Conservation (phyloP, 1,284 basidiomycete genomes). For the Apiotrichum brassicae region DNA sequence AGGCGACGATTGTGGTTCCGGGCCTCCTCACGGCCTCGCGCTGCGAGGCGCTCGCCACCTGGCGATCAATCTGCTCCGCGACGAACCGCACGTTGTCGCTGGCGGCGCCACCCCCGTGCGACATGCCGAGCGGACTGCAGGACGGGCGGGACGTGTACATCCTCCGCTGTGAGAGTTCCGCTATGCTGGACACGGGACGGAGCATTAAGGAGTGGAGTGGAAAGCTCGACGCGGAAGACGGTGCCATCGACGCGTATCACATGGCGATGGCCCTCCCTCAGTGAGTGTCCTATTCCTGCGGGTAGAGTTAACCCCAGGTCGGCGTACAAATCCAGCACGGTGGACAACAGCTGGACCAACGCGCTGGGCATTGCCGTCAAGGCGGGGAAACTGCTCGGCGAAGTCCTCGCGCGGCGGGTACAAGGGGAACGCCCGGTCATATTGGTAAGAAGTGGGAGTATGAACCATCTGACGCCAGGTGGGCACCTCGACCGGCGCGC, state of each 20-base stretch:
- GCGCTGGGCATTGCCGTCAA: conserved; percentile 49
- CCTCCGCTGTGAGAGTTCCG: conserved; percentile 44
- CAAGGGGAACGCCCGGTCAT: conserved; percentile 54
- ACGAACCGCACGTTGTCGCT: not conserved
- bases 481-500: conserved; percentile 53
- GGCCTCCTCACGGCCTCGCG: conserved; percentile 48
- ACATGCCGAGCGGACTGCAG: conserved; percentile 20
- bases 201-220: conserved; percentile 47
- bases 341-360: conserved; percentile 48
- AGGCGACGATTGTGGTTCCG: conserved; percentile 49
- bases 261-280: conserved; percentile 52
- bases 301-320: conserved; percentile 35
- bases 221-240: conserved; percentile 38
- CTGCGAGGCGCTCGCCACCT: conserved; percentile 47
- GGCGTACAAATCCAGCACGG: conserved; percentile 41
- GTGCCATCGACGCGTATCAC: conserved; percentile 51
- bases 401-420: conserved; percentile 52
- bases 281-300: conserved; percentile 17
- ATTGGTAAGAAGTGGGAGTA: conserved; percentile 36
- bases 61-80: conserved; percentile 37
- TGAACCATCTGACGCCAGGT: conserved; percentile 37
- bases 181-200: conserved; percentile 48
- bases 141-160: conserved; percentile 48
- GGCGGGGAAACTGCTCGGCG: conserved; percentile 53
- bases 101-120: not conserved